Evolutionary conservation across 1,284 basidiomycete species (phyloP), one percentile per base, ranked within the genome.

Genomic region (Ceratobasidium sp.): DNA sequence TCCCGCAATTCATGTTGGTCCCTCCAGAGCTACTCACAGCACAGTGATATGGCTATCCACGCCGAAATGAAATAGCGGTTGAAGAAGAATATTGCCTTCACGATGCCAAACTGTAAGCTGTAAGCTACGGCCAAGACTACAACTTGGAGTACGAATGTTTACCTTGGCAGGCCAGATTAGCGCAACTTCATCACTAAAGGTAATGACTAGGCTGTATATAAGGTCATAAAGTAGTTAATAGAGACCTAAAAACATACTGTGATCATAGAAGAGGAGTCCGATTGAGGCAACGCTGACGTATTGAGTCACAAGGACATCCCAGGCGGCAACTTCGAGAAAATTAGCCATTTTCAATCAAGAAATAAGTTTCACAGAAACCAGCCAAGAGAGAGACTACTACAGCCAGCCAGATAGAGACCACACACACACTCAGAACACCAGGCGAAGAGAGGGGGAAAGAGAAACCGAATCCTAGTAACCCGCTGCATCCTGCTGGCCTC

Each of bases 141-240:
- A 23, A 7, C 9, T 7, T 2, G 6, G 12, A 12, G 6, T 23
- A 26, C 3, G 18, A 53, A 4, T 2, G 3, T 18, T 20, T 49
- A 75, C 72, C 61, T 75, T 75, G 72, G 72, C 72, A 13, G 72
- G 72, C 72, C 72, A 75, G 15, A 75, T 75, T 12, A 75, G 49
- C 33, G 60, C 60, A 2, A 75, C 46, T 20, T 75, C 72, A 55
- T 75, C 72, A 20, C 42, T 20, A 26, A 72, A 49, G 1, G 70
- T 72, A 3, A 60, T 49, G 26, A 75, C 60, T 75, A 42, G 3
- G n/a, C 13, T 1, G 5, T 7, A 39, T 7, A n/a, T 10, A 51
- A 26, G 44, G 10, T 28, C 3, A 26, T 20, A 9, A 39, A 20
- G 18, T 20, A 28, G 26, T 1, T 12, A 12, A 7, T n/a, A 56